phyloP scores from a whole-genome alignment of 2,329 filamentous ascomycete species.

The Penicillium capsulatum region DNA sequence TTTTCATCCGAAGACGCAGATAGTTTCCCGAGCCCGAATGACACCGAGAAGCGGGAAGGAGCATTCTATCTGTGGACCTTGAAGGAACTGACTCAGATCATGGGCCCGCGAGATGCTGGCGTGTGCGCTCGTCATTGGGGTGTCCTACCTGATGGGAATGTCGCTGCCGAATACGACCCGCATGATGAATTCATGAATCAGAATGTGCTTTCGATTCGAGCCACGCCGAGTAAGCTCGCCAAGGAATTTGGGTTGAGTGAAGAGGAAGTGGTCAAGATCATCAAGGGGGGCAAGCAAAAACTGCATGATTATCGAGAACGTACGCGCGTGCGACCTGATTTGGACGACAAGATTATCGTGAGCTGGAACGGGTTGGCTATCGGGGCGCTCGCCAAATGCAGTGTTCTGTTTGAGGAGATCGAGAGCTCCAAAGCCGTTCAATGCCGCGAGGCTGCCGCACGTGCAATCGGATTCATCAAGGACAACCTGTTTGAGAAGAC shows the following conservation, averaged over 20 bases:
- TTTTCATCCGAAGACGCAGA: slow-evolving; percentile 88
- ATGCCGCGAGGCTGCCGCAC: slow-evolving; percentile 63
- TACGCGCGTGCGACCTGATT: slow-evolving; percentile 68
- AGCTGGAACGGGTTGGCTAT: slow-evolving; percentile 88
- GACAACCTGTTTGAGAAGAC: slow-evolving; percentile 65
- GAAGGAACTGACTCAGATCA: slow-evolving; percentile 74
- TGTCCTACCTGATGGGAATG: slow-evolving; percentile 78
- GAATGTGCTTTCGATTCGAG: slow-evolving; percentile 74
- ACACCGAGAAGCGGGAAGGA: slow-evolving; percentile 79
- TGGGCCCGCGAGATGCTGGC: slow-evolving; percentile 64
- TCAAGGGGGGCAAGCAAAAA: slow-evolving; percentile 63
- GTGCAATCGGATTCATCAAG: slow-evolving; percentile 68
- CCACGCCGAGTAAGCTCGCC: slow-evolving; percentile 64
- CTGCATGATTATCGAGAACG: slow-evolving; percentile 67
- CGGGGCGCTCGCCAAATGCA: slow-evolving; percentile 70
- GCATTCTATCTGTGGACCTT: slow-evolving; percentile 93
- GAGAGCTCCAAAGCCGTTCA: slow-evolving; percentile 54
- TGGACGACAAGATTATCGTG: slow-evolving; percentile 85
- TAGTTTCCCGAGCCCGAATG: slow-evolving; percentile 68
- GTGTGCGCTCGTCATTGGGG: slow-evolving; percentile 82
- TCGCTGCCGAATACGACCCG: slow-evolving; percentile 74
- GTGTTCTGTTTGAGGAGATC: slow-evolving; percentile 61
- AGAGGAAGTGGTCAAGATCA: slow-evolving; percentile 63
- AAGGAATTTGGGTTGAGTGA: slow-evolving; percentile 69
- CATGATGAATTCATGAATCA: slow-evolving; percentile 94